Percentiles rank a stretch among this genome's conserved stretches.
Evolutionary conservation across 495 filamentous ascomycete genomes (phyloP).

Genomic region (Neurospora sp.): DNA sequence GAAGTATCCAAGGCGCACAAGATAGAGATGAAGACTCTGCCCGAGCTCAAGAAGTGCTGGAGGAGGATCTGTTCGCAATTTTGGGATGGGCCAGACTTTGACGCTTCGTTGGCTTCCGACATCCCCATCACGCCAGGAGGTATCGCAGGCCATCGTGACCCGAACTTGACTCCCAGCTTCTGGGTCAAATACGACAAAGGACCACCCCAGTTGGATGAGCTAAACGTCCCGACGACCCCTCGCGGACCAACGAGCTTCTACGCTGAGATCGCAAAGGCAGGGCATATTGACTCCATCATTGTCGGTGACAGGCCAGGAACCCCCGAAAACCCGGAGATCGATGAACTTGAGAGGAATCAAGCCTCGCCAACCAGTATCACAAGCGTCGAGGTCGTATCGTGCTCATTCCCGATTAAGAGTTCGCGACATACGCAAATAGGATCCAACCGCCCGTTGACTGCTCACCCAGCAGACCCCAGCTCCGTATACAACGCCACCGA

Average conservation of each 20-base stretch:
- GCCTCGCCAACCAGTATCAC: constrained; percentile 42
- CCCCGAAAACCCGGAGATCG: constrained; percentile 23
- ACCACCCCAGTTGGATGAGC: constrained; percentile 32
- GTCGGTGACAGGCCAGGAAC: constrained; percentile 33
- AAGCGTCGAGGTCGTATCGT: constrained; percentile 61
- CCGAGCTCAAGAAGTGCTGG: constrained; percentile 96
- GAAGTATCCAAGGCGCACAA: constrained; percentile 39
- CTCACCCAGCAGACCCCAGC: constrained; percentile 54
- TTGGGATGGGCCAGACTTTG: constrained; percentile 65
- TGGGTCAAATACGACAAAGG: constrained; percentile 31
- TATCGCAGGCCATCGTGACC: constrained; percentile 46
- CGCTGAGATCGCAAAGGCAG: constrained; percentile 38
- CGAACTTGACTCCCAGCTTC: constrained; percentile 37
- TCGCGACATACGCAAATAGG: constrained; percentile 35
- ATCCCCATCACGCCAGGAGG: constrained; percentile 69
- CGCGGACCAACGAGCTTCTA: constrained; percentile 32
- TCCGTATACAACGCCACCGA: constrained; percentile 34
- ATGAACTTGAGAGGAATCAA: constrained; percentile 21
- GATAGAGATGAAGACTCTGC: constrained; percentile 82
- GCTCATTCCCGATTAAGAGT: constrained; percentile 66
- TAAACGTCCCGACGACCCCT: constrained; percentile 16
- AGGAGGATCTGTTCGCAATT: constrained; percentile 78
- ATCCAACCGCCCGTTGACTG: constrained; percentile 38
- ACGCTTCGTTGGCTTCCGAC: constrained; percentile 48
- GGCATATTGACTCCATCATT: constrained; percentile 34